These are phyloP conservation scores for Geotrichum restrictum DNA, from an alignment of 1,139 yeast genomes.

Conservation along the genomic window DNA sequence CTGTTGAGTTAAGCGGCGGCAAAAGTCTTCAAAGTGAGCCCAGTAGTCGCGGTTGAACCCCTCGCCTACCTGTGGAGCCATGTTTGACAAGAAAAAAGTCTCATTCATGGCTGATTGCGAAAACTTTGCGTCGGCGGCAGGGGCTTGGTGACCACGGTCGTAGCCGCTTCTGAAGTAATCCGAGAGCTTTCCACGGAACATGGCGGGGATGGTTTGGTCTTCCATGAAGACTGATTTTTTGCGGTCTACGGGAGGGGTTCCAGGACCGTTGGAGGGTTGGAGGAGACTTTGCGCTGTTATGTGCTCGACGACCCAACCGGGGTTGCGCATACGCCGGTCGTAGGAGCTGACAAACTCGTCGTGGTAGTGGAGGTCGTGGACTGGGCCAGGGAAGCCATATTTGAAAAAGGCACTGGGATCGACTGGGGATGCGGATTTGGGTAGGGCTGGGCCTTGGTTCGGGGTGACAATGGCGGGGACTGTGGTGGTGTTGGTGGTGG, in stretches of 20 bases:
- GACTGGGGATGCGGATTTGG: conserved; percentile 8
- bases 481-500: background rate
- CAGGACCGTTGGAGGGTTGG: conserved; percentile 40
- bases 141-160: conserved; percentile 96
- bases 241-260: conserved; percentile 47
- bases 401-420: conserved; percentile 50
- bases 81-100: conserved; percentile 82
- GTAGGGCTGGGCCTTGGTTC: background rate
- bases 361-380: conserved; percentile 72
- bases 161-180: conserved; percentile 95
- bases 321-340: conserved; percentile 80
- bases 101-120: conserved; percentile 91
- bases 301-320: conserved; percentile 91
- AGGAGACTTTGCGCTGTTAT: conserved; percentile 69
- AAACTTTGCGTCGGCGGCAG: conserved; percentile 95
- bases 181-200: conserved; percentile 67
- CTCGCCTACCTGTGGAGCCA: conserved; percentile 96
- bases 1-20: conserved; percentile 63
- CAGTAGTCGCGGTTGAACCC: conserved; percentile 96
- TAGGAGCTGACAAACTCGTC: conserved; percentile 80
- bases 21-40: conserved; percentile 94
- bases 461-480: conserved; percentile 1
- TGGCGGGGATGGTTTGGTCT: conserved; percentile 76
- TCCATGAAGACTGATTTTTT: conserved; percentile 78
- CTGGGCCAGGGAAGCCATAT: conserved; percentile 93